Conservation (phyloP, 352 stramenopile species). For the Pythium rishiriense region DNA sequence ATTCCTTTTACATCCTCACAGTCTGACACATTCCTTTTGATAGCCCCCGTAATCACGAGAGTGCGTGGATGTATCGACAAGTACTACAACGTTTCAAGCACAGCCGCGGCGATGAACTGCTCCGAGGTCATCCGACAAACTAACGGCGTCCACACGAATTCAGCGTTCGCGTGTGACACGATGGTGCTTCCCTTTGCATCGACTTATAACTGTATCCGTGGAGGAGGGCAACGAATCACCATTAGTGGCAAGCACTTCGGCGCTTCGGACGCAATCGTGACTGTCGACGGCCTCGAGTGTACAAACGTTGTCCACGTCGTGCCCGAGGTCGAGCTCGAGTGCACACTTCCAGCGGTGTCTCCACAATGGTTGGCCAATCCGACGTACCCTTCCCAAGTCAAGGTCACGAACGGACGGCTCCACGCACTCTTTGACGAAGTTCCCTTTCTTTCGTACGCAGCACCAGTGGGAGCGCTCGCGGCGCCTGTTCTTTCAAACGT, state of each 20-base stretch:
- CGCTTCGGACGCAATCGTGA: conserved; percentile 60
- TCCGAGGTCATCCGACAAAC: conserved; percentile 37
- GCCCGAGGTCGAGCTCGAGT: conserved; percentile 69
- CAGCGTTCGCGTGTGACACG: conserved; percentile 37
- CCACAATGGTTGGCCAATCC: conserved; percentile 32
- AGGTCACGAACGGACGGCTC: conserved; percentile 63
- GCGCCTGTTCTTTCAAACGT: conserved; percentile 72
- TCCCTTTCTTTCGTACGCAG: conserved; percentile 67
- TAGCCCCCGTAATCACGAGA: conserved; percentile 65
- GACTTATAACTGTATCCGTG: conserved; percentile 72
- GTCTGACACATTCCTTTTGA: not conserved
- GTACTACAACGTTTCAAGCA: conserved; percentile 42
- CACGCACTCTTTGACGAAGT: conserved; percentile 59
- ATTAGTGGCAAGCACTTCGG: conserved; percentile 81
- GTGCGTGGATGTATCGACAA: conserved; percentile 81
- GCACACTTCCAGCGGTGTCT: conserved; percentile 60
- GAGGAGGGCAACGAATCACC: conserved; percentile 51
- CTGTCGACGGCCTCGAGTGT: conserved; percentile 70
- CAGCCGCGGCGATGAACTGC: conserved; percentile 43
- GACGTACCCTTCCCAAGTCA: conserved; percentile 50
- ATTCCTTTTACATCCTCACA: not conserved
- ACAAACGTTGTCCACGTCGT: conserved; percentile 56
- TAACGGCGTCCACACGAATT: conserved; percentile 50
- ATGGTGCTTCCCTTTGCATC: conserved; percentile 56
- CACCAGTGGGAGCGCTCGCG: conserved; percentile 35